Conservation (phyloP, 192 early-diverging fungal species). For the Coemansia erecta region DNA sequence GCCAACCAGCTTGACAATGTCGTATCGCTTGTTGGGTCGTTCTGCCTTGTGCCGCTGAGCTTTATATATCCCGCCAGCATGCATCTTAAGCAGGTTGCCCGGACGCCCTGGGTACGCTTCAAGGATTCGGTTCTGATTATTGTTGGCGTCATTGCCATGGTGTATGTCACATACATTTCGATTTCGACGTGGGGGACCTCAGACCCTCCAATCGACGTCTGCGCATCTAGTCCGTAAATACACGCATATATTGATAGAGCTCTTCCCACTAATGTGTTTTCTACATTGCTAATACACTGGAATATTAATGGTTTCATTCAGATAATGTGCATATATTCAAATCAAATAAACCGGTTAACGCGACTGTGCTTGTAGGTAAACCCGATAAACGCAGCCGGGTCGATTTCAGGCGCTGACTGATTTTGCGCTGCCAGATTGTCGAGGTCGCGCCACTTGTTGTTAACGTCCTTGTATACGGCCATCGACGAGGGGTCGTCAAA, state of each 20-base stretch:
- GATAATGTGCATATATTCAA: neutral
- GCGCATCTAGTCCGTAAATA: conserved; percentile 17
- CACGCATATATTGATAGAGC: neutral
- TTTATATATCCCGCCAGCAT: conserved; percentile 90
- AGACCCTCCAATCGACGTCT: conserved; percentile 33
- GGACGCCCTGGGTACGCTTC: conserved; percentile 41
- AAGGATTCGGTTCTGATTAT: conserved; percentile 63
- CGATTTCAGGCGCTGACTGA: conserved; percentile 54
- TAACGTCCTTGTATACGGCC: conserved; percentile 60
- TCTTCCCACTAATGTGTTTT: neutral
- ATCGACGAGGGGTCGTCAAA: conserved; percentile 61
- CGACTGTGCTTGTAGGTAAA: conserved; percentile 69
- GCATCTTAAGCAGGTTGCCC: conserved; percentile 70
- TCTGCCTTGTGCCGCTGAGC: conserved; percentile 73
- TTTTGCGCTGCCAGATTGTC: conserved; percentile 25
- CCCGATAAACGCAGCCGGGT: conserved; percentile 79
- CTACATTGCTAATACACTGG: neutral
- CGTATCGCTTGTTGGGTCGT: conserved; percentile 80
- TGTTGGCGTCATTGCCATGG: conserved; percentile 74
- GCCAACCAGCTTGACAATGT: conserved; percentile 79
- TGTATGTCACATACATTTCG: conserved; percentile 73
- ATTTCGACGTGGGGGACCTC: conserved; percentile 42
- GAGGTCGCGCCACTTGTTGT: conserved; percentile 52
- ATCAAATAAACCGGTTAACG: neutral
- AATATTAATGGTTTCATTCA: too few relatives aligned